Evolutionary conservation across 495 filamentous ascomycete species (phyloP), one percentile per base, ranked within the genome.

Genomic region (Echria macrotheca): DNA sequence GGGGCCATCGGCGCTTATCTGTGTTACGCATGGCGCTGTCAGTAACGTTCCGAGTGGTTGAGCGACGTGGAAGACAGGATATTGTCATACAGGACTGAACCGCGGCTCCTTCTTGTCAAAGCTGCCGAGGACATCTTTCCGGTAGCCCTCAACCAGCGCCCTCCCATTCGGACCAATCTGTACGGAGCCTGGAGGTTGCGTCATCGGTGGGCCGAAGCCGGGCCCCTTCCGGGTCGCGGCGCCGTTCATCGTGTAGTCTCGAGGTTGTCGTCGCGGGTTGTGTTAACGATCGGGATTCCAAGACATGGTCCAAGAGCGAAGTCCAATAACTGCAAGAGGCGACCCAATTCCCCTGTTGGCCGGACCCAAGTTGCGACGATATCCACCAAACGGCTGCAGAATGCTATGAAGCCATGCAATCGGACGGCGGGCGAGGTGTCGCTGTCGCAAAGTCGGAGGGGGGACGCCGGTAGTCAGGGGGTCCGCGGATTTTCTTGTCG

Each of bases 81-180:
- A 9, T 24, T 14, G 22, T 56, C 76, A 59, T 63, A 80, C 77
- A 11, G 69, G 69, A 57, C 76, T 77, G 43, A 66, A 74, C 42
- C 63, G 61, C 29, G 69, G 65, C 42, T 55, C 68, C 37, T 76
- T 68, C 37, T 55, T 66, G 47, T 71, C 69, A 43, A 73, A 73
- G 14, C 65, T 66, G 53, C 59, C 65, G 29, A 69, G 11, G 25
- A 68, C 67, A 17, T 73, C 71, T n/a, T 67, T 64, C 36, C 62
- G 59, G 53, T 77, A 80, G 9, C 72, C 71, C 5, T 77, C 72
- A 25, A 78, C 57, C 23, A 78, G 42, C 1, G 47, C 58, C 51
- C 61, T 64, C 44, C 55, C 64, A 22, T 51, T 64, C 4, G 69
- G 69, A 44, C 45, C 41, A 42, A 57, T 49, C 4, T 43, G 54